A percentile compares a stretch with the other conserved stretches of the same genome.
Conservation (phyloP, 805 yeast genomes). For the Saturnispora sanitii region DNA sequence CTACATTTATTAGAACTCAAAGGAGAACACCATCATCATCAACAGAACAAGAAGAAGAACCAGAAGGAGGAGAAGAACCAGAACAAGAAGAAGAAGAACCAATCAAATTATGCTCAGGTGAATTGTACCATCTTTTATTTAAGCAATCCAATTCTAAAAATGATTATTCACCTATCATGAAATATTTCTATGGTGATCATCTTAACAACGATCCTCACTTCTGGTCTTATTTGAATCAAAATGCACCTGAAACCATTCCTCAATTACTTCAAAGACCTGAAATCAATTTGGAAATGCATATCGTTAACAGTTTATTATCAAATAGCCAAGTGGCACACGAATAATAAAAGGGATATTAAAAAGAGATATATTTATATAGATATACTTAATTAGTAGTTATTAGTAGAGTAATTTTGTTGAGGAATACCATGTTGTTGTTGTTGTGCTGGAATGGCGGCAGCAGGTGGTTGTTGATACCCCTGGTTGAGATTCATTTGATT, state of each 20-base stretch:
- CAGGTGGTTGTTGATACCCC: conserved; percentile 1
- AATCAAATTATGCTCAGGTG: conserved; percentile 3
- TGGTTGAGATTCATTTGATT: conserved; percentile 11
- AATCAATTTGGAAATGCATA: conserved; percentile 2
- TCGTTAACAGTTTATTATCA: conserved; percentile 1
- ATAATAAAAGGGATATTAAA: not conserved
- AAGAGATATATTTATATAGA: conserved; percentile 1
- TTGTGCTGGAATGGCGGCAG: conserved; percentile 8
- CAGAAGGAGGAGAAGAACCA: not conserved
- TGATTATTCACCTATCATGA: not conserved
- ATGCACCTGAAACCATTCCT: conserved; percentile 1
- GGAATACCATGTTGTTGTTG: conserved; percentile 12
- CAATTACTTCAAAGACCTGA: conserved; percentile 1
- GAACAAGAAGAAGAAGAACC: not conserved
- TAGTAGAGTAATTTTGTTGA: conserved; percentile 2
- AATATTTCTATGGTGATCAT: conserved; percentile 4
- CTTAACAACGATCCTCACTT: conserved; percentile 5
- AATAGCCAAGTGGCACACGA: not conserved
- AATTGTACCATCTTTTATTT: conserved; percentile 2
- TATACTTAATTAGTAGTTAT: conserved; percentile 1
- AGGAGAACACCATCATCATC: too few species aligned
- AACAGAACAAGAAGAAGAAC: not conserved
- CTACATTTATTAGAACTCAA: not conserved
- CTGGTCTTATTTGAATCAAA: conserved; percentile 5
- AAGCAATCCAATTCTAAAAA: not conserved